These are phyloP conservation scores for Mucor sp. DNA, from an alignment of 371 early-diverging fungal genomes.

Conservation along the genomic window DNA sequence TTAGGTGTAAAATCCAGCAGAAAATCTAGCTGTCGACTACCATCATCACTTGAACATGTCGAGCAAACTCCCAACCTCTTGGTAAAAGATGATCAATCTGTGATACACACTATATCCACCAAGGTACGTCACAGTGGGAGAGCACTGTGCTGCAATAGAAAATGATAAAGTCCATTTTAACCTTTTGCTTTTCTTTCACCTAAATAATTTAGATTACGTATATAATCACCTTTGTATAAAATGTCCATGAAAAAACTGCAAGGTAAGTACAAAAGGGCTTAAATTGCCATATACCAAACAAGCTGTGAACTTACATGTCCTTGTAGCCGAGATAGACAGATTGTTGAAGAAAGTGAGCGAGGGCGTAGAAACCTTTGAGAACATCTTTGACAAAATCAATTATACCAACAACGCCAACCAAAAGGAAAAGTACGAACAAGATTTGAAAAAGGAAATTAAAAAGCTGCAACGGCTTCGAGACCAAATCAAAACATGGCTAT, in stretches of 20 bases:
- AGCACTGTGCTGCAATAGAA: neutral
- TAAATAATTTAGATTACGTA: neutral
- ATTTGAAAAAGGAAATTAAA: constrained; percentile 98
- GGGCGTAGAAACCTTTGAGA: constrained; percentile 94
- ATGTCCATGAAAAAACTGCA: constrained; percentile 33
- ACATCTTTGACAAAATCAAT: constrained; percentile 87
- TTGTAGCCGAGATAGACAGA: constrained; percentile 62
- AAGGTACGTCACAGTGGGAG: neutral
- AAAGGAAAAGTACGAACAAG: constrained; percentile 95
- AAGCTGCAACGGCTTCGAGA: constrained; percentile 95
- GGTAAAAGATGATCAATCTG: too few species aligned
- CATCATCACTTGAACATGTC: too few species aligned
- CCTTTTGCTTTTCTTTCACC: neutral
- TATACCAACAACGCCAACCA: constrained; percentile 81
- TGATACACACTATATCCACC: neutral
- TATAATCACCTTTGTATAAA: neutral
- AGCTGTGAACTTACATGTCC: neutral
- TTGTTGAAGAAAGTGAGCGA: constrained; percentile 94
- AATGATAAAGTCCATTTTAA: neutral
- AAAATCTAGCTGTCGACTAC: too few species aligned
- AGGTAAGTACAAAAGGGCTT: neutral
- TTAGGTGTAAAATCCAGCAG: too few species aligned
- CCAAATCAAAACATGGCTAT: constrained; percentile 96
- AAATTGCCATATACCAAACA: neutral
- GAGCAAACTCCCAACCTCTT: too few species aligned